Evolutionary conservation across 116 monocot species (phyloP).

Genomic region (Cymodocea nodosa): DNA sequence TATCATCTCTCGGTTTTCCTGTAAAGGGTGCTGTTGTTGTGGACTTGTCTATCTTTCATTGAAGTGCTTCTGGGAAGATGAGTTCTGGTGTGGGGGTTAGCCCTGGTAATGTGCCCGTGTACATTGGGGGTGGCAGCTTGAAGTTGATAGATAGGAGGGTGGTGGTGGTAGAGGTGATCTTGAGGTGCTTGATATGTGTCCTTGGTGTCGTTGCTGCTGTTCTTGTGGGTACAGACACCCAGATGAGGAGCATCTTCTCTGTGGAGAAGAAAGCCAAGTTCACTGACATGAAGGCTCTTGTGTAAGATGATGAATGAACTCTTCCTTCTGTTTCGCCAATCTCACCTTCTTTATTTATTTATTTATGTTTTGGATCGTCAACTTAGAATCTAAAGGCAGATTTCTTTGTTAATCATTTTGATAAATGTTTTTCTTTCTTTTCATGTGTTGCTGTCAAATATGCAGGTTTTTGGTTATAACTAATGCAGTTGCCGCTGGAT

Average conservation of each 20-base stretch:
- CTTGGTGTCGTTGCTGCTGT: slow-evolving; percentile 47
- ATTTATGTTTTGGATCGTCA: neutral
- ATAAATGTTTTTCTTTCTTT: neutral
- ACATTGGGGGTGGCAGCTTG: slow-evolving; percentile 18
- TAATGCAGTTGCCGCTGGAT: slow-evolving; percentile 70
- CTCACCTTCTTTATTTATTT: neutral
- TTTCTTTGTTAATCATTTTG: no score
- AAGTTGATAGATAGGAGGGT: slow-evolving; percentile 46
- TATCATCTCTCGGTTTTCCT: no score
- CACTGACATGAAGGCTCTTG: slow-evolving; percentile 18
- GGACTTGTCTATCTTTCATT: neutral
- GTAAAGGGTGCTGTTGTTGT: no score
- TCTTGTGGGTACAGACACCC: slow-evolving; percentile 53
- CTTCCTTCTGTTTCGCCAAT: neutral
- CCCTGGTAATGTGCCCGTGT: slow-evolving; percentile 34
- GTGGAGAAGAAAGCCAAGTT: slow-evolving; percentile 33
- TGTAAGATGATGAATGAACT: slow-evolving; percentile 1
- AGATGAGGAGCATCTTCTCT: slow-evolving; percentile 65
- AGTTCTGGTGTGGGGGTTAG: slow-evolving; percentile 1
- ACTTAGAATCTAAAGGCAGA: neutral
- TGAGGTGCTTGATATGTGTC: slow-evolving; percentile 43
- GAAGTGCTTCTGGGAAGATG: neutral
- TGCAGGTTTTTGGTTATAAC: slow-evolving; percentile 73
- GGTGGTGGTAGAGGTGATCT: slow-evolving; percentile 51
- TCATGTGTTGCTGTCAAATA: neutral